Percentiles rank a stretch among this genome's conserved stretches.
Evolutionary conservation across 352 stramenopile genomes (phyloP).

Genomic region (Pythium periplocum): DNA sequence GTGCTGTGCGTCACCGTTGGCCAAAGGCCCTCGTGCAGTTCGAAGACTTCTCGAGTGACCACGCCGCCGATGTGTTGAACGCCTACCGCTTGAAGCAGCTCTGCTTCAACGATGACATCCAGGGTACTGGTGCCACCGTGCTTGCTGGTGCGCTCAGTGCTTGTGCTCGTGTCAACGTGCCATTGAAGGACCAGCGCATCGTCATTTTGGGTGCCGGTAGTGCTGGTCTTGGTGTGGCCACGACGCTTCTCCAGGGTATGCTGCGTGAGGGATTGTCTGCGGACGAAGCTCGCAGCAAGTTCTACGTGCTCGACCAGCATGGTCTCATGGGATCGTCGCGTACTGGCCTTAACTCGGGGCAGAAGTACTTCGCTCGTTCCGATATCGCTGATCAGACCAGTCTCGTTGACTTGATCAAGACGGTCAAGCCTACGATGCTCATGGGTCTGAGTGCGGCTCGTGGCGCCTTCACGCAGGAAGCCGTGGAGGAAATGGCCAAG

Average conservation of each 20-base stretch:
- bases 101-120: constrained; percentile 98
- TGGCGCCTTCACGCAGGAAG: constrained; percentile 86
- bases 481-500: constrained; percentile 85
- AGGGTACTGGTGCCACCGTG: constrained; percentile 94
- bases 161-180: constrained; percentile 61
- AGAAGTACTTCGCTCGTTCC: constrained; percentile 72
- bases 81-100: constrained; percentile 93
- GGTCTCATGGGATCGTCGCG: constrained; percentile 54
- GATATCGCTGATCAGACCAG: constrained; percentile 68
- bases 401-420: constrained; percentile 80
- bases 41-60: constrained; percentile 93
- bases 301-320: constrained; percentile 80
- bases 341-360: constrained; percentile 54
- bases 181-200: constrained; percentile 93
- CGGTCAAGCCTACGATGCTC: constrained; percentile 92
- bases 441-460: constrained; percentile 89
- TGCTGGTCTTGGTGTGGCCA: constrained; percentile 93
- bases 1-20: constrained; percentile 81
- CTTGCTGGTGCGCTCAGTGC: constrained; percentile 85
- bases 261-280: constrained; percentile 70
- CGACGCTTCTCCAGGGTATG: constrained; percentile 88
- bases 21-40: constrained; percentile 95
- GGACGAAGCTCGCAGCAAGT: constrained; percentile 63
- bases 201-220: constrained; percentile 93
- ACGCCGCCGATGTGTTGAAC: constrained; percentile 89